Evolutionary conservation across 176 grass and related monocot species (phyloP).

Genomic region (Metroxylon sagu): DNA sequence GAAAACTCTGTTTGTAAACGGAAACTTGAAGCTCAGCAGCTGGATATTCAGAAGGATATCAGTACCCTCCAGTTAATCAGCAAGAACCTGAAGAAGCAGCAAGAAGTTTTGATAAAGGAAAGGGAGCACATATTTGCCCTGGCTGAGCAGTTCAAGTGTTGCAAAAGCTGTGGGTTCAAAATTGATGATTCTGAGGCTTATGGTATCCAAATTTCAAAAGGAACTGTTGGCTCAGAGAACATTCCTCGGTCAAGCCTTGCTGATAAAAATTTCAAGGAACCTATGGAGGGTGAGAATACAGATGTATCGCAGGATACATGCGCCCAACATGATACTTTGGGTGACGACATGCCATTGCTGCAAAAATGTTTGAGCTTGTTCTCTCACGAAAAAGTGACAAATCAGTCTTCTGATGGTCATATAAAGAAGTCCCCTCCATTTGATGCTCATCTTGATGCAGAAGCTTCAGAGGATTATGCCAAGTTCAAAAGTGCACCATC

Average conservation of each 20-base stretch:
- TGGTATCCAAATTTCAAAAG: neutral
- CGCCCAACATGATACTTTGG: slow-evolving; percentile 31
- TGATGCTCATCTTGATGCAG: slow-evolving; percentile 45
- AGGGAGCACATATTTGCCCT: slow-evolving; percentile 35
- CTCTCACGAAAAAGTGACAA: slow-evolving; percentile 44
- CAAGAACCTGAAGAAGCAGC: slow-evolving; percentile 49
- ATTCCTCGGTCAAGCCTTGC: slow-evolving; percentile 42
- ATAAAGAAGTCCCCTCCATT: slow-evolving; percentile 37
- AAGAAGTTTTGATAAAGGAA: slow-evolving; percentile 57
- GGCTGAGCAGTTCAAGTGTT: slow-evolving; percentile 58
- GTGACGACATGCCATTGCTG: slow-evolving; percentile 48
- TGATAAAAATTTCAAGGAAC: neutral
- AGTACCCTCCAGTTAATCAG: slow-evolving; percentile 50
- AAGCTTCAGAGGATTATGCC: slow-evolving; percentile 41
- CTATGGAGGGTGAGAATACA: slow-evolving; percentile 12
- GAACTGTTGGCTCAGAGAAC: slow-evolving; percentile 32
- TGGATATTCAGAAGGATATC: slow-evolving; percentile 74
- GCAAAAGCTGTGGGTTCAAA: slow-evolving; percentile 69
- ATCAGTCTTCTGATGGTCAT: slow-evolving; percentile 31
- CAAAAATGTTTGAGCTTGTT: slow-evolving; percentile 78
- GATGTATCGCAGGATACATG: slow-evolving; percentile 24
- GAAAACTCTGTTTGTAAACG: slow-evolving; percentile 38
- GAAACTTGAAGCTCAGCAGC: slow-evolving; percentile 56
- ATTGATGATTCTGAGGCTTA: slow-evolving; percentile 44
- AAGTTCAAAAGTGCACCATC: slow-evolving; percentile 56